phyloP scores from a whole-genome alignment of 768 basidiomycete genomes.

The Strobilomyces echinocephalus region DNA sequence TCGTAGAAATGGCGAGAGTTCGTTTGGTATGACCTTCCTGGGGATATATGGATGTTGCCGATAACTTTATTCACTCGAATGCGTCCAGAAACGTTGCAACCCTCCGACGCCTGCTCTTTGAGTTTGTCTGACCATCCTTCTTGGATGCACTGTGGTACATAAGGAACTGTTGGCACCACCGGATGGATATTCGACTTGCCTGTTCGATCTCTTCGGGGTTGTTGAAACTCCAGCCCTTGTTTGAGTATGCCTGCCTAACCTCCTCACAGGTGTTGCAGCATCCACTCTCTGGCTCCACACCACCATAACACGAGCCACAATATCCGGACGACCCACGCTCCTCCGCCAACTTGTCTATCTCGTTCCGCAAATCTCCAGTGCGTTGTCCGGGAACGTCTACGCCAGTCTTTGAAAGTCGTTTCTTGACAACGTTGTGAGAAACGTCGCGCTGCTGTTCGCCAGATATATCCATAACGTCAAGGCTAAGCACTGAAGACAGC shows the following conservation, averaged over 20 bases:
- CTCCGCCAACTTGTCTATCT: slow-evolving; percentile 75
- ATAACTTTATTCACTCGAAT: slow-evolving; percentile 96
- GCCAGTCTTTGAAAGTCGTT: slow-evolving; percentile 63
- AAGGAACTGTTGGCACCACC: neutral
- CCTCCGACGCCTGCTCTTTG: slow-evolving; percentile 87
- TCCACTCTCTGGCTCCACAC: slow-evolving; percentile 63
- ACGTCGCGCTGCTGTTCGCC: slow-evolving; percentile 92
- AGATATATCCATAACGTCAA: slow-evolving; percentile 98
- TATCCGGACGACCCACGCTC: slow-evolving; percentile 54
- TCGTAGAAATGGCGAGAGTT: slow-evolving; percentile 76
- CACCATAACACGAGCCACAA: slow-evolving; percentile 97
- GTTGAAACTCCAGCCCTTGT: slow-evolving; percentile 92
- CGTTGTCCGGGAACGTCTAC: slow-evolving; percentile 50
- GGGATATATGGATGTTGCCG: slow-evolving; percentile 92
- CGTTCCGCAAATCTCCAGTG: slow-evolving; percentile 71
- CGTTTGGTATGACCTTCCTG: slow-evolving; percentile 92
- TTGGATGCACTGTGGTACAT: slow-evolving; percentile 62
- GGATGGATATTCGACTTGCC: slow-evolving; percentile 41
- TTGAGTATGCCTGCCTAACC: slow-evolving; percentile 83
- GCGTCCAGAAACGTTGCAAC: slow-evolving; percentile 89
- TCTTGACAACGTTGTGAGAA: slow-evolving; percentile 84
- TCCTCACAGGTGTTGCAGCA: slow-evolving; percentile 98
- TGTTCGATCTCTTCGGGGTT: slow-evolving; percentile 91
- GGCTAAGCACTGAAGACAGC: slow-evolving; percentile 67
- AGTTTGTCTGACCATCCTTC: slow-evolving; percentile 97